Evolutionary conservation across 2,329 filamentous ascomycete genomes (phyloP).

Genomic region (Stromatinia cepivora): DNA sequence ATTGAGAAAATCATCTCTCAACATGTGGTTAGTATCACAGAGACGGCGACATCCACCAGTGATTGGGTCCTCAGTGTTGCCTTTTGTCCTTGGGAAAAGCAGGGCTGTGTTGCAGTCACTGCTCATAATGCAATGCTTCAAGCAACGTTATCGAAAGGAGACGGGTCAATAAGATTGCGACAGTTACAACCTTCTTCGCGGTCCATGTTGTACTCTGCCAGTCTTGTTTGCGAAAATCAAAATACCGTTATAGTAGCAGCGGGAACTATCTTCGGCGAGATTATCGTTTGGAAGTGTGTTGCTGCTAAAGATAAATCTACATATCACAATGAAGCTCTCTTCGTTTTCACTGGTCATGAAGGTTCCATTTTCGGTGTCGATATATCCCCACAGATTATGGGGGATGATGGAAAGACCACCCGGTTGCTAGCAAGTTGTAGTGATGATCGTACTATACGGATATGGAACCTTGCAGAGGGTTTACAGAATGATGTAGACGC

Average conservation of each 20-base stretch:
- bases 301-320: slow-evolving; percentile 34
- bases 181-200: slow-evolving; percentile 65
- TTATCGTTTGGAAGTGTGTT: slow-evolving; percentile 80
- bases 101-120: slow-evolving; percentile 65
- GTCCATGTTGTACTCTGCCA: slow-evolving; percentile 85
- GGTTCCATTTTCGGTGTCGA: slow-evolving; percentile 91
- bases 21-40: slow-evolving; percentile 27
- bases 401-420: slow-evolving; percentile 44
- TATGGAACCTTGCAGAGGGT: slow-evolving; percentile 70
- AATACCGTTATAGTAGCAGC: slow-evolving; percentile 72
- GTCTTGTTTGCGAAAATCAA: slow-evolving; percentile 61
- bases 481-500: slow-evolving; percentile 10
- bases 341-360: slow-evolving; percentile 69
- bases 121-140: slow-evolving; percentile 81
- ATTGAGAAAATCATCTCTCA: slow-evolving; percentile 27
- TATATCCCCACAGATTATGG: slow-evolving; percentile 61
- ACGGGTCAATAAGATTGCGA: slow-evolving; percentile 45
- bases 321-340: slow-evolving; percentile 48
- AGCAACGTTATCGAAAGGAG: slow-evolving; percentile 42
- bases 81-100: slow-evolving; percentile 49
- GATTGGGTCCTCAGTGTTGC: slow-evolving; percentile 79
- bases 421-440: slow-evolving; percentile 88
- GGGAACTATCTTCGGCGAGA: slow-evolving; percentile 92
- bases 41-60: slow-evolving; percentile 50
- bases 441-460: slow-evolving; percentile 83